These are phyloP conservation scores for Kazachstania bromeliacearum DNA, from an alignment of 805 yeast genomes.

Conservation along the genomic window DNA sequence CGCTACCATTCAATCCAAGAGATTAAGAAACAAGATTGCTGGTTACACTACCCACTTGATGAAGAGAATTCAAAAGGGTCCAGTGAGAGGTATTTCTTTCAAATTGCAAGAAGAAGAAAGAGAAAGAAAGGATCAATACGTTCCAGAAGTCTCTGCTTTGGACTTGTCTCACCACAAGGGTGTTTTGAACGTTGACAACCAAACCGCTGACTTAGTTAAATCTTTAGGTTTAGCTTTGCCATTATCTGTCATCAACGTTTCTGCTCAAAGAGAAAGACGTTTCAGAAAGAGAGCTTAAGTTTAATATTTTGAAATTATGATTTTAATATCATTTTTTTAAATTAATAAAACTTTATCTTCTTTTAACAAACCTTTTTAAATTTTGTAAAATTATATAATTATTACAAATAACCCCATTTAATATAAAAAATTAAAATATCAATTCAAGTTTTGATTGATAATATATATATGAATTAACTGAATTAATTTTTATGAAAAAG, in stretches of 20 bases:
- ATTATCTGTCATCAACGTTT: slow-evolving; percentile 73
- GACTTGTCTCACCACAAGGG: slow-evolving; percentile 94
- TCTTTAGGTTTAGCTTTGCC: slow-evolving; percentile 87
- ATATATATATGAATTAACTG: too few species aligned
- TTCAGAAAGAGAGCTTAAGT: slow-evolving; percentile 77
- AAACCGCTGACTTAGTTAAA: slow-evolving; percentile 92
- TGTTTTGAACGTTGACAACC: slow-evolving; percentile 93
- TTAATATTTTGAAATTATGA: neutral
- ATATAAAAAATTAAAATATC: too few species aligned
- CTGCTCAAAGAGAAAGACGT: slow-evolving; percentile 88
- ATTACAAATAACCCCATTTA: too few species aligned
- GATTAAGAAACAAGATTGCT: slow-evolving; percentile 99
- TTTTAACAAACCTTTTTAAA: neutral
- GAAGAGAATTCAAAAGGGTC: slow-evolving; percentile 99
- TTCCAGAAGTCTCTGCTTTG: slow-evolving; percentile 99
- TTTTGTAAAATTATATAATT: slow-evolving; percentile 8
- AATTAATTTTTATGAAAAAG: too few species aligned
- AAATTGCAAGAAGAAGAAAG: slow-evolving; percentile 99
- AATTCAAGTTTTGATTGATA: too few species aligned
- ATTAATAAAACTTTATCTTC: neutral
- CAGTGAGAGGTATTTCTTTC: slow-evolving; percentile 99
- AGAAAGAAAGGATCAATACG: slow-evolving; percentile 99
- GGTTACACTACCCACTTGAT: slow-evolving; percentile 99
- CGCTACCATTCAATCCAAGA: slow-evolving; percentile 98
- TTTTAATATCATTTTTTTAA: neutral